Conservation (phyloP, 2,329 filamentous ascomycete species). For the Fusarium xylarioides region DNA sequence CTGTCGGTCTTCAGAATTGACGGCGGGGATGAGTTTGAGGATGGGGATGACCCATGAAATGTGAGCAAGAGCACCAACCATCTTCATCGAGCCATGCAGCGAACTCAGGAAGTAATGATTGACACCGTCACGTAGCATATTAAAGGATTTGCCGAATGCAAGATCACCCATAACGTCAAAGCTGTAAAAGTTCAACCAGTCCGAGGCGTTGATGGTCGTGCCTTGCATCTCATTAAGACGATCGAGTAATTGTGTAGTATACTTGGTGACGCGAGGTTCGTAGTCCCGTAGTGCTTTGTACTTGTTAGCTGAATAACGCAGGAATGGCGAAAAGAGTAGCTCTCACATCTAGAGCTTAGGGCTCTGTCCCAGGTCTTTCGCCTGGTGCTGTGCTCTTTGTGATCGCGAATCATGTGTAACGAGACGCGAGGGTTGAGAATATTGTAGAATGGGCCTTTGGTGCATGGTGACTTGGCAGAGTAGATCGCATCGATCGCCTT, state of each 20-base stretch:
- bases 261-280: slow-evolving; percentile 40
- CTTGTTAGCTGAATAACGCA: neutral
- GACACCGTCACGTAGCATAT: slow-evolving; percentile 45
- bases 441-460: slow-evolving; percentile 26
- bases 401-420: slow-evolving; percentile 9
- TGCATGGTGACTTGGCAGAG: slow-evolving; percentile 3
- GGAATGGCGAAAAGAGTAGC: too few species aligned
- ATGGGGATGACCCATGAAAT: slow-evolving; percentile 27
- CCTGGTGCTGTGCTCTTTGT: slow-evolving; percentile 5
- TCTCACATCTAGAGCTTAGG: slow-evolving; percentile 7
- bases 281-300: slow-evolving; percentile 35
- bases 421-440: neutral
- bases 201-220: slow-evolving; percentile 41
- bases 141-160: slow-evolving; percentile 50
- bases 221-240: slow-evolving; percentile 23
- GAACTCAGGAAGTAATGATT: slow-evolving; percentile 42
- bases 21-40: slow-evolving; percentile 7
- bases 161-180: slow-evolving; percentile 54
- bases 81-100: slow-evolving; percentile 36
- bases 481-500: slow-evolving; percentile 9
- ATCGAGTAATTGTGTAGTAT: slow-evolving; percentile 38
- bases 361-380: slow-evolving; percentile 22
- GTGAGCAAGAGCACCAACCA: slow-evolving; percentile 37
- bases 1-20: slow-evolving; percentile 2
- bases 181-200: slow-evolving; percentile 47